These are phyloP conservation scores for Monilinia fructicola DNA, from an alignment of 2,329 filamentous ascomycete species.

Conservation along the genomic window DNA sequence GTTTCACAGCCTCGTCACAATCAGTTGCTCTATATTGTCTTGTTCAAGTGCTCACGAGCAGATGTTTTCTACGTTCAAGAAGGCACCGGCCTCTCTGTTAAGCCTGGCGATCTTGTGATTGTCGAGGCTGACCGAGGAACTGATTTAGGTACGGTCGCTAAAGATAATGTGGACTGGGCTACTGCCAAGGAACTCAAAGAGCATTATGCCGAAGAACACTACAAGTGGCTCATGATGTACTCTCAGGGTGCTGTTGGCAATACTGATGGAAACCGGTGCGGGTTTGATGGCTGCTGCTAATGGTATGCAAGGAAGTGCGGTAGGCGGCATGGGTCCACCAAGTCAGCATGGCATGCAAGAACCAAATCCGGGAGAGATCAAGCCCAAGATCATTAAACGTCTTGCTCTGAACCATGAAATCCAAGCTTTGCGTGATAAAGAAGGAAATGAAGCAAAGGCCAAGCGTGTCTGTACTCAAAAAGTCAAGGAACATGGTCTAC, in stretches of 20 bases:
- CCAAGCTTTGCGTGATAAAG: constrained; percentile 84
- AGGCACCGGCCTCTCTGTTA: constrained; percentile 86
- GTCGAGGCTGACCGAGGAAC: constrained; percentile 96
- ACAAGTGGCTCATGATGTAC: constrained; percentile 99
- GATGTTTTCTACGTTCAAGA: constrained; percentile 98
- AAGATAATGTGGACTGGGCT: constrained; percentile 84
- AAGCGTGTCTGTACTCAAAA: constrained; percentile 97
- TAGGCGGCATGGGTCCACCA: constrained; percentile 76
- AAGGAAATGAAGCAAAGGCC: constrained; percentile 95
- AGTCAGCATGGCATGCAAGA: constrained; percentile 73
- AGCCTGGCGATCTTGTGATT: constrained; percentile 90
- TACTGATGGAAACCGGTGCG: constrained; percentile 58
- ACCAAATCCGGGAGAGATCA: constrained; percentile 70
- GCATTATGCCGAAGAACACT: constrained; percentile 91
- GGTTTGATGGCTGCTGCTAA: constrained; percentile 64
- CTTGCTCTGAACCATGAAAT: constrained; percentile 91
- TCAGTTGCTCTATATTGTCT: constrained; percentile 80
- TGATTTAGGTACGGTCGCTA: constrained; percentile 88
- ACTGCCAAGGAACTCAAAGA: constrained; percentile 87
- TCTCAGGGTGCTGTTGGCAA: constrained; percentile 71
- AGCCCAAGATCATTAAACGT: constrained; percentile 95
- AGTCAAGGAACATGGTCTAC: constrained; percentile 87
- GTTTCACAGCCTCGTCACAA: constrained; percentile 62
- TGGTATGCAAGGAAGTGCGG: constrained; percentile 65
- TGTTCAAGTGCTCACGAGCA: constrained; percentile 93